Evolutionary conservation across 768 basidiomycete genomes (phyloP), one percentile per base, ranked within the genome.

Genomic region (Leucocoprinus sp.): DNA sequence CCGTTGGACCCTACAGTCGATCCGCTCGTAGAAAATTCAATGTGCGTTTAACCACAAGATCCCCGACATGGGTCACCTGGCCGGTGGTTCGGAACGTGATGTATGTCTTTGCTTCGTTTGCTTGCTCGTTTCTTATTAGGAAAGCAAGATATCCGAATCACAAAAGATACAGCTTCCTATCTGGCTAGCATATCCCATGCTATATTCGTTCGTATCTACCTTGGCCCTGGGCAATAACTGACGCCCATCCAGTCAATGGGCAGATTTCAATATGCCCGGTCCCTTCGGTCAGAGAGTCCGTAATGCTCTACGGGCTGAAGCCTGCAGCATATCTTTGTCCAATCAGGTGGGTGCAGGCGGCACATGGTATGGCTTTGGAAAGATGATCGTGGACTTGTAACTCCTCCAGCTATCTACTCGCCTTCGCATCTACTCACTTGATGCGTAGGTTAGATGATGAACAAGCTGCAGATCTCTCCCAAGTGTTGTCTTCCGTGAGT

Each of bases 321-420:
- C 93, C 8, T 76, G 78, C 17, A 89, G 85, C 53, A 93, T 97
- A 43, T 82, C 78, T 50, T 71, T 97, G 5, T 78, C 87, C 8
- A 75, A 73, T 35, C 77, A 93, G 6, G 90, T 95, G 7, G 93
- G 93, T 6, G 81, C 83, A 8, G 88, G 88, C 2, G 88, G 90
- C 2, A 64, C 80, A 54, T 97, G 93, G 93, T 97, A 96, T 60
- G 84, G 83, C 3, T 93, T 93, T 60, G 93, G 93, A 11, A 82
- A 82, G 60, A 78, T 80, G 52, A 80, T 95, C 49, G 84, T 83
- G 69, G 82, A 83, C 43, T 78, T 95, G 91, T 90, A 57, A 57
- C 55, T 54, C 9, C 8, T 26, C 18, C 24, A 23, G 7, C 11
- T 48, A 9, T 9, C 11, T 53, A 23, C 43, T 12, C 23, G 8